Evolutionary conservation across 441 rosid species (phyloP), one percentile per base, ranked within the genome.

Genomic region (Daphne laureola): DNA sequence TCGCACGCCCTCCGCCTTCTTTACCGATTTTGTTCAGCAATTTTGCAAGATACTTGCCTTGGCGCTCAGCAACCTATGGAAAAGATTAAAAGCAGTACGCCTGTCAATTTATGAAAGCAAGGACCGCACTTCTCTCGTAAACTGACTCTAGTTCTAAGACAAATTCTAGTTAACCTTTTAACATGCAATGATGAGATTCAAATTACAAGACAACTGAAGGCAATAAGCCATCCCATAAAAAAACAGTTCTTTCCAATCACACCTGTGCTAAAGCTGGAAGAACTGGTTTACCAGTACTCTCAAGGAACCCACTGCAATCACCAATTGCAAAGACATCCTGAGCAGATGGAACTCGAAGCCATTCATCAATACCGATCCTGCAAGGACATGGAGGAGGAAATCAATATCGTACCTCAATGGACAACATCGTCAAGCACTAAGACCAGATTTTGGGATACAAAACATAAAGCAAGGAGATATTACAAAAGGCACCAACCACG

Each of bases 191-290:
- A 46, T 14, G 18, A 46, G 12, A 17, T 21, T 15, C 15, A 42
- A 12, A 31, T 31, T 31, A 31, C 17, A 58, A 14, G 17, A 0
- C 42, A 8, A 46, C 0, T n/a, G n/a, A n/a, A n/a, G n/a, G n/a
- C n/a, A n/a, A n/a, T n/a, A n/a, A n/a, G n/a, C 17, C 11, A 47
- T 27, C 16, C 15, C 58, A 54, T 36, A 58, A 53, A 49, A 46
- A 17, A 17, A 31, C 4, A 4, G 6, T 31, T 31, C 36, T 31
- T 31, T 8, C 36, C 36, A 31, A 5, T 8, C 36, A 31, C 49
- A 78, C 95, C 82, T 84, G 97, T 5, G 97, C 97, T 65, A 90
- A 67, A 61, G 97, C 97, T 14, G 97, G 97, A 67, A 90, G 97
- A 40, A 81, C 85, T 4, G 78, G 79, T 70, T 68, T 87, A 43